phyloP scores from a whole-genome alignment of 2,329 filamentous ascomycete genomes.

The Mollisia scopiformis region DNA sequence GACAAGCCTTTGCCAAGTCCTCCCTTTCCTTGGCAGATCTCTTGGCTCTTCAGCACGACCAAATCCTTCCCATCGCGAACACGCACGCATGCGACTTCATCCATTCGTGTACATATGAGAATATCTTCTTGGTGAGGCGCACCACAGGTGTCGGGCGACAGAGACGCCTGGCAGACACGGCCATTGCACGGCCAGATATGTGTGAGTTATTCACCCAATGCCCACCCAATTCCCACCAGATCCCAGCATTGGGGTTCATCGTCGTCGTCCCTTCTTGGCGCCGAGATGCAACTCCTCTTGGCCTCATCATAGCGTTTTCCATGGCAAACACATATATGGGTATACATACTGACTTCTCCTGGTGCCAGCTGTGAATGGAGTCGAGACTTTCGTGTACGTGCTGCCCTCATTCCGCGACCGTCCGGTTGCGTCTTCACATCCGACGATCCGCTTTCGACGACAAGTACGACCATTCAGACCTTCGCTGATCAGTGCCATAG shows the following conservation, averaged over 20 bases:
- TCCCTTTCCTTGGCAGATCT: constrained; percentile 1
- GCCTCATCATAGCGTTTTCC: constrained; percentile 10
- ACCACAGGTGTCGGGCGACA: not conserved
- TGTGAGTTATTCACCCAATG: not conserved
- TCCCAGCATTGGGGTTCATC: too few relatives aligned
- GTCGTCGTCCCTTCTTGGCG: constrained; percentile 12
- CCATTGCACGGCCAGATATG: not conserved
- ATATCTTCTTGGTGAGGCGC: not conserved
- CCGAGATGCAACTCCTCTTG: constrained; percentile 19
- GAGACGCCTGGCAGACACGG: not conserved
- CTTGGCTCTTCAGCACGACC: not conserved
- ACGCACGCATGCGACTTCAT: not conserved
- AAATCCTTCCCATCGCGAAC: not conserved
- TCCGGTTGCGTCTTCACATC: not conserved
- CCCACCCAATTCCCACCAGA: too few relatives aligned
- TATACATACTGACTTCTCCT: constrained; percentile 17
- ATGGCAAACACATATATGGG: not conserved
- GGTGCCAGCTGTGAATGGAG: constrained; percentile 30
- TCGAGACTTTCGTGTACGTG: constrained; percentile 35
- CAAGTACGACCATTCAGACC: constrained; percentile 1
- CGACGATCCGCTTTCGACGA: constrained; percentile 1
- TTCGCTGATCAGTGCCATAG: constrained; percentile 25
- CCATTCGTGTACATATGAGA: not conserved
- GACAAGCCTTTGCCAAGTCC: not conserved
- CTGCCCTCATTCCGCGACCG: not conserved